These are phyloP conservation scores for Lentinula boryana DNA, from an alignment of 768 basidiomycete genomes.

Conservation along the genomic window DNA sequence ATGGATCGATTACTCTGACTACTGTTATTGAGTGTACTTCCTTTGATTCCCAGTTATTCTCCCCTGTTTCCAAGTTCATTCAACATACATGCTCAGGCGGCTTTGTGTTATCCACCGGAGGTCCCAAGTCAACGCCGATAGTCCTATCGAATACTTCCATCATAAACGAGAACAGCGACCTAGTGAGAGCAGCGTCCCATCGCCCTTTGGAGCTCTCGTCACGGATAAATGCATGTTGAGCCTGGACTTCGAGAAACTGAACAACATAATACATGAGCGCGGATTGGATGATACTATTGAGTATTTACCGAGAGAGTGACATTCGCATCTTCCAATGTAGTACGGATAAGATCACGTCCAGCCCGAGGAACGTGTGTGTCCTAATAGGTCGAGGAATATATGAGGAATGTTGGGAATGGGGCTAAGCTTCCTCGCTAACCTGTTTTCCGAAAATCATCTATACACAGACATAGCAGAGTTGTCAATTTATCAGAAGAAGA, in stretches of 20 bases:
- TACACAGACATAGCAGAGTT: neutral
- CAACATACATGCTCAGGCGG: slow-evolving; percentile 78
- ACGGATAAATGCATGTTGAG: slow-evolving; percentile 94
- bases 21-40: neutral
- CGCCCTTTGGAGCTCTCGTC: slow-evolving; percentile 90
- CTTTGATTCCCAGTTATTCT: slow-evolving; percentile 37
- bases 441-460: slow-evolving; percentile 97
- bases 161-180: slow-evolving; percentile 78
- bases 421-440: slow-evolving; percentile 28
- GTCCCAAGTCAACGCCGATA: slow-evolving; percentile 80
- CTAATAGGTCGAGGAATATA: slow-evolving; percentile 24
- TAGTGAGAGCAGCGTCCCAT: slow-evolving; percentile 91
- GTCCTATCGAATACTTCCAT: slow-evolving; percentile 92
- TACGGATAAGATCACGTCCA: slow-evolving; percentile 82
- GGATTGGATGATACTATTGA: neutral
- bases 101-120: slow-evolving; percentile 36
- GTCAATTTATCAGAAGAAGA: neutral
- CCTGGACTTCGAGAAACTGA: slow-evolving; percentile 93
- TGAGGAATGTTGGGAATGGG: neutral
- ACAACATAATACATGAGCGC: slow-evolving; percentile 4
- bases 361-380: slow-evolving; percentile 91
- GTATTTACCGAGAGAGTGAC: slow-evolving; percentile 61
- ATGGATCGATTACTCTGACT: too few relatives aligned
- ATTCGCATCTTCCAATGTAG: slow-evolving; percentile 74
- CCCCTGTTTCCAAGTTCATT: slow-evolving; percentile 41